Evolutionary conservation across 257 asterid species (phyloP).

Genomic region (Penstemon newberryi): DNA sequence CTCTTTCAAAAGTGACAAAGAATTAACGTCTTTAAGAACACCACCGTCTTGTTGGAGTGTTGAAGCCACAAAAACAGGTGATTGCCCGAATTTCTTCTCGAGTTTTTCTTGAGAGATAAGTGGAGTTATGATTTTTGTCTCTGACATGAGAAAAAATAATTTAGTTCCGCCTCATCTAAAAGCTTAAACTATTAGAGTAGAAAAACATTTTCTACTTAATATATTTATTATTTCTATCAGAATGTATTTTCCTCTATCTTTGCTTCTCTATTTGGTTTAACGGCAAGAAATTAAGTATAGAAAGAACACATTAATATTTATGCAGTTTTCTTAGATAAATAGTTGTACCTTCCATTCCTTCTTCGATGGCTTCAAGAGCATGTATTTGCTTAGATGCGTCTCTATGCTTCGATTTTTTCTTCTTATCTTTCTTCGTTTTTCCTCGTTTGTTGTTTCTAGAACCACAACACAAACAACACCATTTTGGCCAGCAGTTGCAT

Average conservation of each 20-base stretch:
- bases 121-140: slow-evolving; percentile 32
- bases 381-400: slow-evolving; percentile 89
- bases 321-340: not conserved
- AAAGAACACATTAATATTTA: not conserved
- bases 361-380: slow-evolving; percentile 93
- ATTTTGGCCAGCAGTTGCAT: slow-evolving; percentile 86
- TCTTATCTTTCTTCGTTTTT: slow-evolving; percentile 52
- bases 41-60: slow-evolving; percentile 73
- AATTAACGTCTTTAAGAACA: slow-evolving; percentile 38
- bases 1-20: slow-evolving; percentile 61
- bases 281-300: not conserved
- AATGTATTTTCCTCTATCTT: not conserved
- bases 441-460: slow-evolving; percentile 55
- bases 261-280: slow-evolving; percentile 1
- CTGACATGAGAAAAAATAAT: slow-evolving; percentile 39
- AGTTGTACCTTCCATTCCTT: slow-evolving; percentile 61
- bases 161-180: not conserved
- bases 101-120: slow-evolving; percentile 61
- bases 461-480: slow-evolving; percentile 76
- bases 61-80: slow-evolving; percentile 79
- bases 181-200: no score
- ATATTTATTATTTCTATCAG: no score
- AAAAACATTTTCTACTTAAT: no score
- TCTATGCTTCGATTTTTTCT: slow-evolving; percentile 63
- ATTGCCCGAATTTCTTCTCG: slow-evolving; percentile 82